These are phyloP conservation scores for Trichodelitschia bisporula DNA, from an alignment of 495 filamentous ascomycete species.

Conservation along the genomic window DNA sequence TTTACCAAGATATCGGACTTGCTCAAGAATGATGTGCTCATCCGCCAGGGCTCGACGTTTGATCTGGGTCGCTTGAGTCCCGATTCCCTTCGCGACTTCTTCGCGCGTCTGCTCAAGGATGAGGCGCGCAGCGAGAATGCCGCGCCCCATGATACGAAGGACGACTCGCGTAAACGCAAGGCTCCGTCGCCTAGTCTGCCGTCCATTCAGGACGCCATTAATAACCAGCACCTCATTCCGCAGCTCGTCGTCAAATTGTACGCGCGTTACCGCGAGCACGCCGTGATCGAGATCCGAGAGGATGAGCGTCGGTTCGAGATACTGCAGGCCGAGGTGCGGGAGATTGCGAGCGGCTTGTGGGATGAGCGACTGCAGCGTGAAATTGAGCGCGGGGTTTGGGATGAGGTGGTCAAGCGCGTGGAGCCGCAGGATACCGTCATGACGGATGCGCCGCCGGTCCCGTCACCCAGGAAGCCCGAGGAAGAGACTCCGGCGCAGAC, in stretches of 20 bases:
- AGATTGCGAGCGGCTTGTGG: constrained; percentile 34
- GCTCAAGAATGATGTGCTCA: constrained; percentile 41
- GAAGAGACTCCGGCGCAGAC: not conserved
- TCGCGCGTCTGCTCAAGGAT: constrained; percentile 49
- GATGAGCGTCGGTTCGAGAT: constrained; percentile 44
- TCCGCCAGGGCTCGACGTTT: constrained; percentile 41
- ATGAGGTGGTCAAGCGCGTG: too few relatives aligned
- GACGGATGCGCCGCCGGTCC: too few relatives aligned
- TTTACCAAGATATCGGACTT: constrained; percentile 52
- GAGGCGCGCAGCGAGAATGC: constrained; percentile 19
- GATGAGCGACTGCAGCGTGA: constrained; percentile 14
- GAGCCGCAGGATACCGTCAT: too few relatives aligned
- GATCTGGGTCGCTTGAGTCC: constrained; percentile 49
- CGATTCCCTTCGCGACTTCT: constrained; percentile 54
- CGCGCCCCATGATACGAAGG: constrained; percentile 11
- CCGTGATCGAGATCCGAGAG: constrained; percentile 41
- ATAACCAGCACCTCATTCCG: constrained; percentile 40
- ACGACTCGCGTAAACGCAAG: constrained; percentile 44
- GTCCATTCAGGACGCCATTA: constrained; percentile 34
- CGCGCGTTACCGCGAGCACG: constrained; percentile 39
- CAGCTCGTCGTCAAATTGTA: constrained; percentile 48
- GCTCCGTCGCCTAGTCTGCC: constrained; percentile 36
- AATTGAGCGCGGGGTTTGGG: too few relatives aligned
- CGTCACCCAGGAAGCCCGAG: too few relatives aligned
- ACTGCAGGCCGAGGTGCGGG: constrained; percentile 39